Base-by-base conservation (phyloP, 2,329 filamentous ascomycete species). In the Verticillium klebahnii region DNA sequence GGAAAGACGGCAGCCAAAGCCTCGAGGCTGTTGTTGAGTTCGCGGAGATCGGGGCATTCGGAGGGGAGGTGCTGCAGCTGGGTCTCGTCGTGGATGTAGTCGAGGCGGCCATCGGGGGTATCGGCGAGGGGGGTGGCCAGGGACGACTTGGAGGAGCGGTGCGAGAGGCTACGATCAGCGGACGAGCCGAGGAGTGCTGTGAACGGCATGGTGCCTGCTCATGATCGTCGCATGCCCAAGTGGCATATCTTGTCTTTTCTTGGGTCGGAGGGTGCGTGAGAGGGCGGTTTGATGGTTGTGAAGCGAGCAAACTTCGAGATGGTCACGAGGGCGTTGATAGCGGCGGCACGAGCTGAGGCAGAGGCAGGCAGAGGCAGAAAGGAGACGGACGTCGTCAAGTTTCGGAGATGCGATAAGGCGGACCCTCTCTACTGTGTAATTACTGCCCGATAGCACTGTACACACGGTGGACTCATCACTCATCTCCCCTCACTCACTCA, bases 1-100 rank as follows among this genome's bases (percentile, higher is more conserved):
- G 91, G 91, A 67, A 95, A 95, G 9, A 93, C 82, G 57, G 85
- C 85, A 25, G 87, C 85, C 54, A 95, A 83, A 14, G 83, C 85
- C 63, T 85, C 84, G 65, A 95, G 85, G 67, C 86, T 83, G 58
- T 80, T 79, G 76, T 94, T 94, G 57, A 94, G 81, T 62, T 89
- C 85, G 66, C 84, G 80, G 29, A 93, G 80, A 68, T 92, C 84
- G 45, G 85, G 83, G 39, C 83, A 77, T 63, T 88, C 85, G 66
- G 78, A 76, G 8, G 75, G 73, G 29, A 79, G 66, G 55, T 77
- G 77, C 23, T 71, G 73, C 31, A 89, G 78, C 68, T 89, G 82
- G 36, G 80, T 72, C 65, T 85, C 83, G 63, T 86, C 82, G 68
- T 77, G 75, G 67, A 89, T 85, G 70, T 82, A 86, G 56, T 80